These are phyloP conservation scores for Colletotrichum cuscutae DNA, from an alignment of 2,329 filamentous ascomycete species.

Conservation along the genomic window DNA sequence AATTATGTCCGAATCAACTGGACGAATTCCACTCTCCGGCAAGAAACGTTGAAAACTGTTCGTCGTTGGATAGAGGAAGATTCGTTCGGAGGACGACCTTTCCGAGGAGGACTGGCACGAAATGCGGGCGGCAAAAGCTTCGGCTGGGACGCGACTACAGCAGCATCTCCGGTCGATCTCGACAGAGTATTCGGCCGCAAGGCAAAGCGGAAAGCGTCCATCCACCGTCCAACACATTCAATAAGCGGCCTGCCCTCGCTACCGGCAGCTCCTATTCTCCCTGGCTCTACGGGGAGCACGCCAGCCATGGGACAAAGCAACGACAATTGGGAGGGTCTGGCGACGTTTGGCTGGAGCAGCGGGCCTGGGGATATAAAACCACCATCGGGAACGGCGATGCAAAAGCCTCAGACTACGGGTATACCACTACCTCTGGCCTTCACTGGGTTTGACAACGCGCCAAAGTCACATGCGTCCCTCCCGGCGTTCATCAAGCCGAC, in stretches of 20 bases:
- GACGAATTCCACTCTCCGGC: conserved; percentile 63
- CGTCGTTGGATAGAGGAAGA: conserved; percentile 75
- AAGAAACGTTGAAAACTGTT: conserved; percentile 67
- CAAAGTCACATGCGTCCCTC: conserved; percentile 26
- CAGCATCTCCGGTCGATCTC: conserved; percentile 60
- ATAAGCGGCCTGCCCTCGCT: conserved; percentile 20
- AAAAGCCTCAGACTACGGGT: not conserved
- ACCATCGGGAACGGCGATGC: not conserved
- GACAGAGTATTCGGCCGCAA: conserved; percentile 54
- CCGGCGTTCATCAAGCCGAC: conserved; percentile 21
- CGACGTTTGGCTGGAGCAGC: conserved; percentile 46
- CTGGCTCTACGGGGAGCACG: conserved; percentile 31
- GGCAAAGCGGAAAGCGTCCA: conserved; percentile 38
- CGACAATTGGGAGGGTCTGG: conserved; percentile 23
- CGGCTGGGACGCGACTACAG: conserved; percentile 66
- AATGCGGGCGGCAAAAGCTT: conserved; percentile 62
- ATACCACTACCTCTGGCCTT: conserved; percentile 23
- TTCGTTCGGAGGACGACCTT: conserved; percentile 62
- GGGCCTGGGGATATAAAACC: not conserved
- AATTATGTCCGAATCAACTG: conserved; percentile 70
- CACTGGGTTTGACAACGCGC: conserved; percentile 24
- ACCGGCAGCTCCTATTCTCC: conserved; percentile 14
- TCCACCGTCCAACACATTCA: conserved; percentile 38
- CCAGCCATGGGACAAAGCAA: conserved; percentile 37
- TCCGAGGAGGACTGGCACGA: conserved; percentile 50